phyloP scores from a whole-genome alignment of 495 filamentous ascomycete species.

The Ramalina peruviana region DNA sequence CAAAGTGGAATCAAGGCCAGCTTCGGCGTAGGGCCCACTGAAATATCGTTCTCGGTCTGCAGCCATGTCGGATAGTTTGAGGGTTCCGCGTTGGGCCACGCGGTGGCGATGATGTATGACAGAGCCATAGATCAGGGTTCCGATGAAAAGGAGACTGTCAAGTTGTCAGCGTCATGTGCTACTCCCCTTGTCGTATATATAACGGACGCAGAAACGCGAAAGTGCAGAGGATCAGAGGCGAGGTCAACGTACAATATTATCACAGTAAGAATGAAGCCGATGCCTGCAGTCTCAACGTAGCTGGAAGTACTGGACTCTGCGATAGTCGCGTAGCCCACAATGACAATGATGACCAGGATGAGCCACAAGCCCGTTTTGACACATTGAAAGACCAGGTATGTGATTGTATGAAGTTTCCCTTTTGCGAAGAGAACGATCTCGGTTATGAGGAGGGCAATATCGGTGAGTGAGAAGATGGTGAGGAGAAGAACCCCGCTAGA shows the following conservation, averaged over 20 bases:
- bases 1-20: too few relatives aligned
- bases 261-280: too few relatives aligned
- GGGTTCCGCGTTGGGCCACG: neutral
- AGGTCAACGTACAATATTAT: too few relatives aligned
- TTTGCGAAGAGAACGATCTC: conserved; percentile 20
- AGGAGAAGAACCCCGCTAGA: conserved; percentile 8
- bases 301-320: too few relatives aligned
- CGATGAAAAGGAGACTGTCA: conserved; percentile 16
- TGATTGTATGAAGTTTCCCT: conserved; percentile 18
- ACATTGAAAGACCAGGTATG: conserved; percentile 18
- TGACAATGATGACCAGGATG: conserved; percentile 14
- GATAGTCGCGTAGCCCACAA: conserved; percentile 1
- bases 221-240: too few relatives aligned
- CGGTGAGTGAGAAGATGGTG: conserved; percentile 9
- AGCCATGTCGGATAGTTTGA: too few relatives aligned
- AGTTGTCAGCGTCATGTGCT: neutral
- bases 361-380: conserved; percentile 21
- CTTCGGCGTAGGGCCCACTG: too few relatives aligned
- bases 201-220: too few relatives aligned
- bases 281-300: too few relatives aligned
- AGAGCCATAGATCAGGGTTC: conserved; percentile 22
- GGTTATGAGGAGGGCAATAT: conserved; percentile 17
- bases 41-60: too few relatives aligned
- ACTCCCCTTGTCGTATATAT: neutral
- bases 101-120: conserved; percentile 23